These are phyloP conservation scores for Penicillium coffeae DNA, from an alignment of 495 filamentous ascomycete species.

Conservation along the genomic window DNA sequence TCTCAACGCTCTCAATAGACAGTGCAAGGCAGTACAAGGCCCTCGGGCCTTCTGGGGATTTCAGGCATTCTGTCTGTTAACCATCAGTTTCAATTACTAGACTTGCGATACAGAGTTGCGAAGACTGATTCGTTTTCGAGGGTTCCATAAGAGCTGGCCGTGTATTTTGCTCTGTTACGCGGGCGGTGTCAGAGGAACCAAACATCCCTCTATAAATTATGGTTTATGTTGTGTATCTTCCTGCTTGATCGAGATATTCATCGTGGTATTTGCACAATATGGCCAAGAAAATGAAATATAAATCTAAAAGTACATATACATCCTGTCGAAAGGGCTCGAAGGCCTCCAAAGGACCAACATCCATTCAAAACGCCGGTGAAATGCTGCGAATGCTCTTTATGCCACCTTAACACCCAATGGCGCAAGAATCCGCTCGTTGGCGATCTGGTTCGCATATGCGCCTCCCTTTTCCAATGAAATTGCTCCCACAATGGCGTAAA, in stretches of 20 bases:
- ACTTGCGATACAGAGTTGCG: constrained; percentile 80
- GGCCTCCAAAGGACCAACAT: constrained; percentile 12
- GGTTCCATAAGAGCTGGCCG: constrained; percentile 92
- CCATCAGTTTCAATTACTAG: constrained; percentile 59
- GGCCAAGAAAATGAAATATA: constrained; percentile 3
- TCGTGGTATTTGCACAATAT: constrained; percentile 12
- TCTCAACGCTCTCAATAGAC: constrained; percentile 77
- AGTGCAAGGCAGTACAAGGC: constrained; percentile 72
- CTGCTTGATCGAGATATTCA: too few species aligned
- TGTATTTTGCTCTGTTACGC: constrained; percentile 67
- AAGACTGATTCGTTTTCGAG: constrained; percentile 58
- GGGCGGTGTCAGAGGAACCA: constrained; percentile 88
- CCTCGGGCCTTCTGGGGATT: constrained; percentile 44
- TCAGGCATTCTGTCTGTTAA: constrained; percentile 65
- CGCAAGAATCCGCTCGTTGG: constrained; percentile 70
- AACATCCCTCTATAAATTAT: constrained; percentile 57
- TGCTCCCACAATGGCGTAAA: constrained; percentile 86
- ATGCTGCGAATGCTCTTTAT: constrained; percentile 37
- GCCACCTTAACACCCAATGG: constrained; percentile 43
- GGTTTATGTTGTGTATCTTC: too few species aligned
- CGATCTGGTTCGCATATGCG: constrained; percentile 67
- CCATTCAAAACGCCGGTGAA: constrained; percentile 37
- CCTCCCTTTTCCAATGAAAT: constrained; percentile 82
- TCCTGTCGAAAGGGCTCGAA: constrained; percentile 4
- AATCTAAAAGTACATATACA: constrained; percentile 32